Conservation (phyloP, 257 asterid genomes). For the Echites panduratus region DNA sequence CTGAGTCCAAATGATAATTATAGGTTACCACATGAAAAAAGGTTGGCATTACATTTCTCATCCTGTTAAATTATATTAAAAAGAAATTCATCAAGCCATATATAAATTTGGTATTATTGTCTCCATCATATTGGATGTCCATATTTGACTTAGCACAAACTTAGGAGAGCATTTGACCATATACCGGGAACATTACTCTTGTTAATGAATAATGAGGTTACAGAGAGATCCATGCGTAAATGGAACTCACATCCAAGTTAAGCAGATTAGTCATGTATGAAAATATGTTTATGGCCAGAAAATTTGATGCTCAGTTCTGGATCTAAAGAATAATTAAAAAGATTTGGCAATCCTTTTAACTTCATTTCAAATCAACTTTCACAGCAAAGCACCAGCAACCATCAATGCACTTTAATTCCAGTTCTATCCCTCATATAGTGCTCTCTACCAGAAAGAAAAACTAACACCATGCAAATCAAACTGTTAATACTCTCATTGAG, state of each 20-base stretch:
- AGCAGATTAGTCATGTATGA: background rate
- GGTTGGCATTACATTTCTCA: background rate
- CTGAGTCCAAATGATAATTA: conserved; percentile 80
- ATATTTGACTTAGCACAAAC: background rate
- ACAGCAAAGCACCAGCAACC: background rate
- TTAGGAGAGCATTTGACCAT: background rate
- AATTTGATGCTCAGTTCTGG: background rate
- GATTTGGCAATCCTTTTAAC: too few species aligned
- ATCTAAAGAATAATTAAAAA: background rate
- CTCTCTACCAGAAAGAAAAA: background rate
- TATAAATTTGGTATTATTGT: background rate
- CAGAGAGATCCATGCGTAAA: background rate
- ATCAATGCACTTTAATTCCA: background rate
- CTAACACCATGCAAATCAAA: background rate
- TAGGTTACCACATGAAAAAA: conserved; percentile 37
- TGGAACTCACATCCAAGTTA: background rate
- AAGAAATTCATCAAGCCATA: background rate
- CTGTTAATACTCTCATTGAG: background rate
- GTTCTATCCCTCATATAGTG: background rate
- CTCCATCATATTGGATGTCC: background rate
- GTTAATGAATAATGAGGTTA: background rate
- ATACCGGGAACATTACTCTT: background rate
- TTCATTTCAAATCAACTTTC: too few species aligned
- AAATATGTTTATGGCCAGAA: background rate
- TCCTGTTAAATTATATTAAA: background rate